These are phyloP conservation scores for Haplographium delicatum DNA, from an alignment of 495 filamentous ascomycete genomes.

Conservation along the genomic window DNA sequence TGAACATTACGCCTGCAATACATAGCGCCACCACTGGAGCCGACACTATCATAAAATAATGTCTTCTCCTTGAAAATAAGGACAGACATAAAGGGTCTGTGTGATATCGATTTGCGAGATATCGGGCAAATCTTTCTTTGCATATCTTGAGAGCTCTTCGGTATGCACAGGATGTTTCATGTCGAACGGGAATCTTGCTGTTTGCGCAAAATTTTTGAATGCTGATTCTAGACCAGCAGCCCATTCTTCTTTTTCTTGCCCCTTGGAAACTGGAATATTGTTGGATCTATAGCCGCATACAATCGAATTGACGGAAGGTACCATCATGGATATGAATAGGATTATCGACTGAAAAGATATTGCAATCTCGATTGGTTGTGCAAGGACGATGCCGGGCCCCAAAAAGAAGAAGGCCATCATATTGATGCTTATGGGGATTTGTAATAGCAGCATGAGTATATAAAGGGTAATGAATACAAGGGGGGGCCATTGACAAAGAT, in stretches of 20 bases:
- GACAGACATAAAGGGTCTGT: constrained; percentile 1
- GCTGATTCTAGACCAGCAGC: constrained; percentile 4
- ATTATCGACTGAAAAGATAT: constrained; percentile 5
- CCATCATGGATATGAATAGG: constrained; percentile 6
- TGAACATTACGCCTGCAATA: constrained; percentile 1
- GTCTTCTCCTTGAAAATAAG: constrained; percentile 6
- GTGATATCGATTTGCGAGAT: constrained; percentile 11
- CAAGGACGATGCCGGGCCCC: neutral
- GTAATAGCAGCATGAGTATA: constrained; percentile 4
- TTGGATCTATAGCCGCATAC: constrained; percentile 5
- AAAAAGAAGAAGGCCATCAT: constrained; percentile 1
- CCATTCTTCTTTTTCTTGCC: constrained; percentile 10
- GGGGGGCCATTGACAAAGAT: constrained; percentile 8
- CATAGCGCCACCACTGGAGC: neutral
- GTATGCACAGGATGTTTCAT: constrained; percentile 2
- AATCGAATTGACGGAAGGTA: constrained; percentile 3
- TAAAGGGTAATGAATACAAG: neutral
- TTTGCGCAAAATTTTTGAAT: constrained; percentile 2
- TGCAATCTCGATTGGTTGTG: constrained; percentile 3
- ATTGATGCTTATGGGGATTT: neutral
- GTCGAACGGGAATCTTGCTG: neutral
- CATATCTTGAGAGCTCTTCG: neutral
- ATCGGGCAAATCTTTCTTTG: constrained; percentile 2
- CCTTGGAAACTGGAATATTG: constrained; percentile 6
- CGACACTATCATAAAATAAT: neutral